phyloP scores from a whole-genome alignment of 2,329 filamentous ascomycete genomes.

The Aspergillus sp. region DNA sequence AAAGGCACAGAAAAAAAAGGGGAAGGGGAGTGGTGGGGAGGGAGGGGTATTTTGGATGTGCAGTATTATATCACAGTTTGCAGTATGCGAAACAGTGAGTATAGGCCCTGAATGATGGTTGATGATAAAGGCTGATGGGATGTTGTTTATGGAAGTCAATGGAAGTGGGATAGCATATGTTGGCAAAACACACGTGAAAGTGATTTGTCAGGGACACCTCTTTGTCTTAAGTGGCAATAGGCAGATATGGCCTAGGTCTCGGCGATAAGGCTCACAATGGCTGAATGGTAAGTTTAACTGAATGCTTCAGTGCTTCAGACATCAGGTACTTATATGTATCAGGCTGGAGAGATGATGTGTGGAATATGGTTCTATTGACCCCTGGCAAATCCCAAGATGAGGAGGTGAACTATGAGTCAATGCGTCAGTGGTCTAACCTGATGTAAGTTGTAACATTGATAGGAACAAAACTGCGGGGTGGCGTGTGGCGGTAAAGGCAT shows the following conservation, averaged over 20 bases:
- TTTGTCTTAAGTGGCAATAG: slow-evolving; percentile 19
- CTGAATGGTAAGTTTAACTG: too few relatives aligned
- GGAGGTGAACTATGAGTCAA: slow-evolving; percentile 17
- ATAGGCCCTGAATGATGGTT: slow-evolving; percentile 7
- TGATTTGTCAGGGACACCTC: slow-evolving; percentile 21
- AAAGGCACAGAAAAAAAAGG: not conserved
- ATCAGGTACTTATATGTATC: too few relatives aligned
- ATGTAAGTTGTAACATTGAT: slow-evolving; percentile 10
- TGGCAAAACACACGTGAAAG: slow-evolving; percentile 17
- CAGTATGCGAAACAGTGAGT: not conserved
- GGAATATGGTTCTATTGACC: not conserved
- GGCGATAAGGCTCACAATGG: slow-evolving; percentile 11
- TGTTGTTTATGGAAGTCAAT: slow-evolving; percentile 22
- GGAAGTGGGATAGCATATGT: slow-evolving; percentile 15
- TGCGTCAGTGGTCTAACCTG: slow-evolving; percentile 13
- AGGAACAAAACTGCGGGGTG: slow-evolving; percentile 20
- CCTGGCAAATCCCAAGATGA: slow-evolving; percentile 2
- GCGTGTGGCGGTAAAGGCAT: slow-evolving; percentile 14
- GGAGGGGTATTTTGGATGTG: too few relatives aligned
- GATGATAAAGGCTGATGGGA: slow-evolving; percentile 17
- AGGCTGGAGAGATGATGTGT: not conserved
- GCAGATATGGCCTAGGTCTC: slow-evolving; percentile 9
- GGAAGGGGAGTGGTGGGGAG: too few relatives aligned
- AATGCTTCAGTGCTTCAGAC: too few relatives aligned
- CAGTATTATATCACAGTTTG: too few relatives aligned